Percentiles rank a stretch among this genome's conserved stretches.
Conservation (phyloP, 2,329 filamentous ascomycete species). For the Sordariomycetes sp. region DNA sequence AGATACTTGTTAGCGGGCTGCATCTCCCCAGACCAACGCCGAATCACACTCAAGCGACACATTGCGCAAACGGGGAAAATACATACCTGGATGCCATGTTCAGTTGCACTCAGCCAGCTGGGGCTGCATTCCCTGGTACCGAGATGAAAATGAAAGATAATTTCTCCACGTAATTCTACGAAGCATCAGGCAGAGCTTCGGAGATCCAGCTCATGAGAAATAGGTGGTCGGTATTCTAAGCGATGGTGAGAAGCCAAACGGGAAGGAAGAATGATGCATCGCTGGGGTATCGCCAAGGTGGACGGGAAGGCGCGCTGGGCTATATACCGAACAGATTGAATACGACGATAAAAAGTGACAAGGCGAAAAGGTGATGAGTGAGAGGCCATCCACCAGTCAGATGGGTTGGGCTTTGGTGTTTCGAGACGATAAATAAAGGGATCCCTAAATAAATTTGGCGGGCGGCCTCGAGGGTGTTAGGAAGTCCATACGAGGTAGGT, state of each 20-base stretch:
- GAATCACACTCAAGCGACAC: not conserved
- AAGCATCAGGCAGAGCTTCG: not conserved
- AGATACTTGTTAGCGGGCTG: not conserved
- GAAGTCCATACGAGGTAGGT: constrained; percentile 5
- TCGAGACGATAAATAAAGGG: not conserved
- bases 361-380: not conserved
- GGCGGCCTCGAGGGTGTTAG: not conserved
- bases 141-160: not conserved
- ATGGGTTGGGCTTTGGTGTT: not conserved
- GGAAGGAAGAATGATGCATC: not conserved
- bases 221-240: not conserved
- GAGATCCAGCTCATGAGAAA: not conserved
- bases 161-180: not conserved
- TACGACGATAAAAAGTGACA: not conserved
- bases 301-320: not conserved
- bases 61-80: constrained; percentile 10
- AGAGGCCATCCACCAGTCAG: not conserved
- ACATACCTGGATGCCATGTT: constrained; percentile 46
- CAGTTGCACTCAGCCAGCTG: constrained; percentile 14
- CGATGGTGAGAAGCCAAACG: not conserved
- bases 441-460: not conserved
- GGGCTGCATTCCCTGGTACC: constrained; percentile 1
- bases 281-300: not conserved
- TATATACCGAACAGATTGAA: not conserved
- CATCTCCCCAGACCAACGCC: not conserved